Evolutionary conservation across 139 green algal species (phyloP), one percentile per base, ranked within the genome.

Genomic region (Tetratostichococcus sp.): DNA sequence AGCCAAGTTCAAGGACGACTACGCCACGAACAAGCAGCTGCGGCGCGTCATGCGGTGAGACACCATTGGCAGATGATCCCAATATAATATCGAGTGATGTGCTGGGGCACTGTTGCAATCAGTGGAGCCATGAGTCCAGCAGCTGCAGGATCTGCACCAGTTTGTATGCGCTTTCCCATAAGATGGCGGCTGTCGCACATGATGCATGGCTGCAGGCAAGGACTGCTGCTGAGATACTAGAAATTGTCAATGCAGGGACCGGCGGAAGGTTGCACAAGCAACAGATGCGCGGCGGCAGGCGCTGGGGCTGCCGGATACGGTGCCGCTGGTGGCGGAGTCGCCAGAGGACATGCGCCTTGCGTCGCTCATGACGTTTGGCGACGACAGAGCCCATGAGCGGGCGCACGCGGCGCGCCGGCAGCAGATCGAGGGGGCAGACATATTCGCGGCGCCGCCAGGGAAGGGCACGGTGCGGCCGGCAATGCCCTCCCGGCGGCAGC

Each of bases 321-420:
- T 97, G 16, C 75, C 58, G 32, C 80, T 95, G 62, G 71, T 94
- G 50, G 88, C 90, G 19, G 74, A 79, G 2, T 81, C 79, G 17
- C 25, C 42, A 16, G 78, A 70, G 0, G 90, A 95, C 65, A 68
- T 65, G n/a, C 71, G 84, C 70, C 43, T 34, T 0, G 90, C 90
- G 1, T 65, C 79, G 11, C 70, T 81, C 23, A 77, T 89, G 21
- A 43, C 67, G 1, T 87, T 82, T 65, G 79, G 75, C 21, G 75
- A 71, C 43, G 28, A 30, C 21, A 23, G 69, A 11, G 68, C 71
- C 5, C 86, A 83, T 67, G 50, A 75, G 2, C 42, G 66, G 1
- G 77, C 77, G 1, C 76, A 71, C 72, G 73, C 82, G 65, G 70
- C 77, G 59, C 73, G 71, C 39, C 74, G 79, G 30, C 59, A 67